Evolutionary conservation across 73 alveolate species (phyloP), one percentile per base, ranked within the genome.

Genomic region (Paramecium primaurelia): DNA sequence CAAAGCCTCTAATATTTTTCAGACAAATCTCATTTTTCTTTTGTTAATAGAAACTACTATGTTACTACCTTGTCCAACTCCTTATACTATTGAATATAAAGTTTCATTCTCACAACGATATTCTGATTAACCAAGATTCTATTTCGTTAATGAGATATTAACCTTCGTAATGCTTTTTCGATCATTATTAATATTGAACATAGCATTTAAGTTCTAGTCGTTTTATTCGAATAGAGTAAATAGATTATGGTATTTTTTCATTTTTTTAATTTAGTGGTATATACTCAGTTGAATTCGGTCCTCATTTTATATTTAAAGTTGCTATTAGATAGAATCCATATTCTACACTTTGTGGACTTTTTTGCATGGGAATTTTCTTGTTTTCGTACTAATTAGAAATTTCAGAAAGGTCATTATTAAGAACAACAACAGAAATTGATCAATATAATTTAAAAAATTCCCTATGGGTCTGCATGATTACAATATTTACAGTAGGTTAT

Each of bases 401-500:
- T 40, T 22, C 91, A 25, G 91, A 80, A 44, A 80, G 91, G 45
- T 14, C 73, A 5, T 12, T 49, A 20, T 20, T 45, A 45, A 80
- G 91, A 25, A 49, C 77, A 0, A 36, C 25, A 3, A 47, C 32
- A 1, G 26, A 26, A 20, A 12, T 32, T 22, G 44, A 28, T 40
- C 8, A 64, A 1, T 42, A 49, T 45, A 18, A 32, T 7, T 45
- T 44, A 8, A 32, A 25, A 3, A 86, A 86, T 58, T 58, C 86
- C 2, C 11, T 86, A 8, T 86, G 92, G 92, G 59, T 54, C 11
- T 26, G 42, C 25, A 37, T 86, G 64, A 86, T 86, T 8, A 86
- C 92, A 4, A 54, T 86, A 7, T 32, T 58, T 16, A 86, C 92
- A 12, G 71, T 86, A 1, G 92, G 92, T 12, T 86, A 86, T 86